phyloP scores from a whole-genome alignment of 106 monocot genomes.

The Ottelia alismoides region DNA sequence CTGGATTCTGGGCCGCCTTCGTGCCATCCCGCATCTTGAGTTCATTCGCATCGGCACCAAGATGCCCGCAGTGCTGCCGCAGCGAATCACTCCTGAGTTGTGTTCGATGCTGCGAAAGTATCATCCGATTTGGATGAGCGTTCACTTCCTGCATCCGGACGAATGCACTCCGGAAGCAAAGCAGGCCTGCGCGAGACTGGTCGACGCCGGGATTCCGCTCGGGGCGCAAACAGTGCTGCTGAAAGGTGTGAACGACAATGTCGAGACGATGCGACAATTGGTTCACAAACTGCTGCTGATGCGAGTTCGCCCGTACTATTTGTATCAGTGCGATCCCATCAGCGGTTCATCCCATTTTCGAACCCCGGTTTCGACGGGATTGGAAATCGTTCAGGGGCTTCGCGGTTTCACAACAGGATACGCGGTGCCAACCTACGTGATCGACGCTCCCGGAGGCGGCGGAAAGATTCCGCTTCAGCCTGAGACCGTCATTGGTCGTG shows the following conservation, averaged over 20 bases:
- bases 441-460: neutral
- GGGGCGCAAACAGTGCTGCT: neutral
- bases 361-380: neutral
- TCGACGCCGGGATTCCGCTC: neutral
- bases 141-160: neutral
- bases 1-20: neutral
- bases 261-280: neutral
- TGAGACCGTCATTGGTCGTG: neutral
- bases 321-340: neutral
- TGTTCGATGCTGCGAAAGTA: neutral
- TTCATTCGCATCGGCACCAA: neutral
- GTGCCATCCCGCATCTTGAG: neutral
- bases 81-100: neutral
- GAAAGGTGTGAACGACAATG: neutral
- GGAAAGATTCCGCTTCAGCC: neutral
- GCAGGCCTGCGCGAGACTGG: neutral
- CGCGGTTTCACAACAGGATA: neutral
- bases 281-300: neutral
- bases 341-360: neutral
- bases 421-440: neutral
- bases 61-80: neutral
- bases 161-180: neutral
- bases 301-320: neutral
- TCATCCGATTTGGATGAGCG: neutral
- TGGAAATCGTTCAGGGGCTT: neutral